A percentile compares a stretch with the other conserved stretches of the same genome.
These are phyloP conservation scores for Rhodotorula sp. DNA, from an alignment of 1,284 basidiomycete species.

Conservation along the genomic window DNA sequence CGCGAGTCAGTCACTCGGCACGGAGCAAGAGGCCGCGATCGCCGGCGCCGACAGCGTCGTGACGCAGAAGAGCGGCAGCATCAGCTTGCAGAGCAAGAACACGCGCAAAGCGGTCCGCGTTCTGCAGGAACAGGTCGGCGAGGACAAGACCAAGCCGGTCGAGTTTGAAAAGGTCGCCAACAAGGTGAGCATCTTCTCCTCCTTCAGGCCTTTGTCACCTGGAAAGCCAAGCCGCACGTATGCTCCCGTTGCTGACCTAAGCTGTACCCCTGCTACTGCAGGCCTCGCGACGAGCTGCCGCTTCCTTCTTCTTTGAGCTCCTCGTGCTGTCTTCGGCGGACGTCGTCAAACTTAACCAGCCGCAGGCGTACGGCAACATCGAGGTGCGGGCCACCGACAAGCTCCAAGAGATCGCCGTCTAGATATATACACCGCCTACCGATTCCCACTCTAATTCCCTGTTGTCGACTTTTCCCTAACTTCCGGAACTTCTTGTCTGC, in stretches of 20 bases:
- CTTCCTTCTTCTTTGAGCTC: conserved; percentile 96
- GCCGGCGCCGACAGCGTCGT: conserved; percentile 9
- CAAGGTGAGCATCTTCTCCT: conserved; percentile 63
- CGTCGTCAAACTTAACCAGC: conserved; percentile 76
- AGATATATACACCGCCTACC: neutral
- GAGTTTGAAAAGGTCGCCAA: conserved; percentile 72
- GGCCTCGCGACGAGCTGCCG: conserved; percentile 85
- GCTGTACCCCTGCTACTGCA: conserved; percentile 49
- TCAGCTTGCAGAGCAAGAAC: conserved; percentile 59
- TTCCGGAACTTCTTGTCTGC: neutral
- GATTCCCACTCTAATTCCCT: neutral
- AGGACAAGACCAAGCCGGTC: conserved; percentile 59
- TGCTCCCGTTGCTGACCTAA: too few relatives aligned
- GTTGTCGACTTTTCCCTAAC: neutral
- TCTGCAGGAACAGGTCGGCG: conserved; percentile 69
- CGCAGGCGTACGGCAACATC: conserved; percentile 73
- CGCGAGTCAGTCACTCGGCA: conserved; percentile 24
- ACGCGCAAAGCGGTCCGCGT: conserved; percentile 86
- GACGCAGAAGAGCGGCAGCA: conserved; percentile 26
- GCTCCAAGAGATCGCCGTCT: conserved; percentile 54
- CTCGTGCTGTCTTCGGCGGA: conserved; percentile 91
- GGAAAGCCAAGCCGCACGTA: too few relatives aligned
- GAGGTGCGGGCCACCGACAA: conserved; percentile 76
- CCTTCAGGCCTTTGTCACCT: too few relatives aligned
- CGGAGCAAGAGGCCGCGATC: conserved; percentile 27